Evolutionary conservation across 768 basidiomycete genomes (phyloP), one percentile per base, ranked within the genome.

Genomic region (Suillus luteus): DNA sequence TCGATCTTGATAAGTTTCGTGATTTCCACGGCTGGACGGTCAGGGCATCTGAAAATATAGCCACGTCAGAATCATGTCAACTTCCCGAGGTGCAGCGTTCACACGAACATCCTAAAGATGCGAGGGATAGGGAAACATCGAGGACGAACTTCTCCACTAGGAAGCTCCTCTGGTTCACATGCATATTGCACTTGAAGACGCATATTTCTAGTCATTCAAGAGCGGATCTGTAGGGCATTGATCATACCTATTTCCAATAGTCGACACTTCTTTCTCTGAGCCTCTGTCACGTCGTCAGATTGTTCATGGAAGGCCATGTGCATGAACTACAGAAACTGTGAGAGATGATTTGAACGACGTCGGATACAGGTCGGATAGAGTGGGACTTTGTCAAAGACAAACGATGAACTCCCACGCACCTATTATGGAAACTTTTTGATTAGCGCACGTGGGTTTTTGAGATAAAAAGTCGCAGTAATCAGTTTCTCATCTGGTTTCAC

Each of bases 81-180:
- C 31, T 65, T 19, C 22, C 31, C 19, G 40, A 43, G 41, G 22
- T 15, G 37, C 11, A 67, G 70, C 35, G 48, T 17, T 52, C 61
- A 44, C 31, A 75, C 86, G 75, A 70, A 91, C 92, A 91, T 77
- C 73, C 81, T 80, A 69, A 95, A 91, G 33, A 94, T 80, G 17
- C 93, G 85, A 35, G 89, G 85, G 52, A 95, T 76, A 7, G 92
- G 93, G 71, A 85, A 86, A 72, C 92, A 95, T 43, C 85, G 82
- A 54, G 85, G 66, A 9, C 73, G 68, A 31, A 64, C 40, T 57
- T 65, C 67, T n/a, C 76, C 75, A 35, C 48, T 66, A 15, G 68
- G n/a, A 14, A 11, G 38, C 60, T 67, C 69, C 64, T 82, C 77
- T 51, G 75, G 68, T 52, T 83, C 76, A 72, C 92, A 95, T 33